Evolutionary conservation across 306 rosid species (phyloP).

Genomic region (Dryas alaskensis): DNA sequence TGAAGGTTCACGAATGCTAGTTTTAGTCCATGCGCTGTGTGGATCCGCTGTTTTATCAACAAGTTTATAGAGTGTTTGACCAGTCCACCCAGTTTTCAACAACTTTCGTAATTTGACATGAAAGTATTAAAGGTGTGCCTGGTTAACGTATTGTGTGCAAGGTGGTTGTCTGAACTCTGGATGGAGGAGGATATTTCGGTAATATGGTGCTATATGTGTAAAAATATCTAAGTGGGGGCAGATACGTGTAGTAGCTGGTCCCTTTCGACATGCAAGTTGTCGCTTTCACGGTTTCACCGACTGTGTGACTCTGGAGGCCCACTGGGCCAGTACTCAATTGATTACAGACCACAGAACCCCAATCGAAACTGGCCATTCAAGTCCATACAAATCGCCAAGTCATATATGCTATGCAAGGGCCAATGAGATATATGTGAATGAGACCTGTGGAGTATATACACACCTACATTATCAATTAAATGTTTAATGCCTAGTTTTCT

Average conservation of each 20-base stretch:
- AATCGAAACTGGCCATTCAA: not conserved
- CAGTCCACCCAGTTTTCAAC: too few species aligned
- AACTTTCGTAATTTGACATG: too few species aligned
- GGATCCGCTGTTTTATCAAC: too few species aligned
- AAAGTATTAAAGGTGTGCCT: too few species aligned
- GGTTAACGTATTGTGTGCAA: too few species aligned
- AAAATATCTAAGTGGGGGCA: conserved; percentile 1
- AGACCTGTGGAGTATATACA: not conserved
- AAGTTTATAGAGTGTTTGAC: too few species aligned
- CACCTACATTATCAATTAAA: not conserved
- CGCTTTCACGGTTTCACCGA: not conserved
- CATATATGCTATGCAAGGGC: not conserved
- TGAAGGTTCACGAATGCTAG: too few species aligned
- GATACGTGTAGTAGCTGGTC: not conserved
- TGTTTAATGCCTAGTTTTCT: not conserved
- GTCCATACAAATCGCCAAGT: conserved; percentile 3
- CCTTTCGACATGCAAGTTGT: conserved; percentile 7
- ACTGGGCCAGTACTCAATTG: conserved; percentile 1
- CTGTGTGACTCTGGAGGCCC: not conserved
- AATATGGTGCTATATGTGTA: not conserved
- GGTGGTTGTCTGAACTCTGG: not conserved
- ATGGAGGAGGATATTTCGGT: conserved; percentile 13
- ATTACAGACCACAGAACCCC: not conserved
- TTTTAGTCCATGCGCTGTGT: too few species aligned
- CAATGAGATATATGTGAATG: not conserved